Conservation (phyloP, 1,139 yeast genomes). For the Kluyveromyces marxianus region DNA sequence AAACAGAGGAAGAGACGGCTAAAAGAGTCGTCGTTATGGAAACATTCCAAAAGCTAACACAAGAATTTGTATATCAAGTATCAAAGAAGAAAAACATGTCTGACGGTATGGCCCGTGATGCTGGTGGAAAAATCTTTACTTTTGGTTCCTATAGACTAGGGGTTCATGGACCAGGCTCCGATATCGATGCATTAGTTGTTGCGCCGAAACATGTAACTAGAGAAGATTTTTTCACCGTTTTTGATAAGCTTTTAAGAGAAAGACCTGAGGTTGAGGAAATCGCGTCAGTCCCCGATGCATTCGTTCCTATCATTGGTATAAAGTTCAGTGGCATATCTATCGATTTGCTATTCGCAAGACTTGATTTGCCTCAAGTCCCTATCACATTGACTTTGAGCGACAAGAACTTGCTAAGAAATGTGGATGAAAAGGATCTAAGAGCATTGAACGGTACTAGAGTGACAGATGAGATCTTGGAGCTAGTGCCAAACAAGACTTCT, state of each 20-base stretch:
- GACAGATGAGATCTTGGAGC: conserved; percentile 80
- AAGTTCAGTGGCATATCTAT: conserved; percentile 84
- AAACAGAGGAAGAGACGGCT: conserved; percentile 70
- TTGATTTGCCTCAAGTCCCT: conserved; percentile 81
- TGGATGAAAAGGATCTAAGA: conserved; percentile 85
- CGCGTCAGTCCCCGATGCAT: conserved; percentile 91
- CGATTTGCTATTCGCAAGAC: conserved; percentile 77
- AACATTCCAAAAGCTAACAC: conserved; percentile 60
- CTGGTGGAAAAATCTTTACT: conserved; percentile 94
- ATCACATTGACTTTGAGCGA: conserved; percentile 65
- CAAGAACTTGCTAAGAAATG: conserved; percentile 71
- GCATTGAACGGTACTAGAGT: conserved; percentile 94
- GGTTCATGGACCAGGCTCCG: conserved; percentile 97
- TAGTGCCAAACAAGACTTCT: conserved; percentile 90
- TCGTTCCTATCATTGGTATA: conserved; percentile 87
- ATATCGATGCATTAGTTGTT: conserved; percentile 90
- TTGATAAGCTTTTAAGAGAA: conserved; percentile 55
- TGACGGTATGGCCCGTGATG: conserved; percentile 94
- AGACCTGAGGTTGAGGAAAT: conserved; percentile 84
- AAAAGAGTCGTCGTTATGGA: conserved; percentile 70
- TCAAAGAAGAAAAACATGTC: conserved; percentile 82
- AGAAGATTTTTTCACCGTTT: conserved; percentile 79
- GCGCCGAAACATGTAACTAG: conserved; percentile 94
- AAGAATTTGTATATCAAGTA: conserved; percentile 77
- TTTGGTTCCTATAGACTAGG: conserved; percentile 93